phyloP scores from a whole-genome alignment of 108 stramenopile genomes.

The Skeletonema potamos region DNA sequence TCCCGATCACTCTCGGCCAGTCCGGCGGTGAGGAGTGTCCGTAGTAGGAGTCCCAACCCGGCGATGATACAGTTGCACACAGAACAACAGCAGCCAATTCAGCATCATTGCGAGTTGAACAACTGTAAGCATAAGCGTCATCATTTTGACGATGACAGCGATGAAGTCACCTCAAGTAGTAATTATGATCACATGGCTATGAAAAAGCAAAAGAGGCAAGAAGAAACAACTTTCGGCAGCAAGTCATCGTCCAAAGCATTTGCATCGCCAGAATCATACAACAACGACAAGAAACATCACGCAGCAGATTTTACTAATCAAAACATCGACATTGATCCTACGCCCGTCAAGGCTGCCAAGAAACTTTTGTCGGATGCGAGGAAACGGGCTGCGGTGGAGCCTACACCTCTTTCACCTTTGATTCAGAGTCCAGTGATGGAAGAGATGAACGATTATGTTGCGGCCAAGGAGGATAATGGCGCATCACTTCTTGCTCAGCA shows the following conservation, averaged over 20 bases:
- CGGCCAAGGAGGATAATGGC: background rate
- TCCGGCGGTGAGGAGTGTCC: background rate
- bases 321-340: background rate
- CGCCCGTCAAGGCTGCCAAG: background rate
- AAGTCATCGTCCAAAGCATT: background rate
- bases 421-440: background rate
- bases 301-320: background rate
- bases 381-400: background rate
- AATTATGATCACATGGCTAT: background rate
- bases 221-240: background rate
- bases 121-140: background rate
- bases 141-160: background rate
- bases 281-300: background rate
- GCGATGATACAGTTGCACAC: background rate
- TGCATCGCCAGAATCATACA: background rate
- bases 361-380: background rate
- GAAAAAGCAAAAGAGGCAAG: background rate
- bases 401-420: background rate
- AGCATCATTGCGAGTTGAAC: background rate
- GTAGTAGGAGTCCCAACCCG: background rate
- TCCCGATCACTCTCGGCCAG: background rate
- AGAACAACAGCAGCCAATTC: background rate
- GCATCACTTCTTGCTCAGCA: background rate
- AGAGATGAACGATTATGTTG: background rate
- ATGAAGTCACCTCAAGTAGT: too few relatives aligned